A percentile compares a stretch with the other conserved stretches of the same genome.
These are phyloP conservation scores for Paragyromitra xinjiangensis DNA, from an alignment of 495 filamentous ascomycete species.

Conservation along the genomic window DNA sequence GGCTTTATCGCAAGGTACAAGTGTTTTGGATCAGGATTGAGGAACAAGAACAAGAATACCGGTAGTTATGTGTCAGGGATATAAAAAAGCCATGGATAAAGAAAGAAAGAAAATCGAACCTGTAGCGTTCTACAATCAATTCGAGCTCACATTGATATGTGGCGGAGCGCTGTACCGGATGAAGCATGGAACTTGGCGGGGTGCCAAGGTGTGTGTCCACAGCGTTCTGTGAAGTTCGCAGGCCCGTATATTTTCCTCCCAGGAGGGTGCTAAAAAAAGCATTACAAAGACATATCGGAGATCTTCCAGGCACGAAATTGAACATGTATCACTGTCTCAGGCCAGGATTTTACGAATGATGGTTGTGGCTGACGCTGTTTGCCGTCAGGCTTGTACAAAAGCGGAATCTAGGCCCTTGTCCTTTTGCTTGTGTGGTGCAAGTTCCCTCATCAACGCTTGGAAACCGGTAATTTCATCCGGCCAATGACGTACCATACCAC, in stretches of 20 bases:
- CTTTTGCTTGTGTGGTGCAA: conserved; percentile 37
- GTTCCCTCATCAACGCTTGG: conserved; percentile 31
- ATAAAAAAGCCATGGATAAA: conserved; percentile 14
- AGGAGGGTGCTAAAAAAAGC: neutral
- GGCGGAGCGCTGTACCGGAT: conserved; percentile 2
- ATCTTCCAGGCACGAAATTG: conserved; percentile 34
- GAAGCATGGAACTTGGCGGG: conserved; percentile 4
- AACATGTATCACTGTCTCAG: conserved; percentile 24
- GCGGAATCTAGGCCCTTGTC: conserved; percentile 41
- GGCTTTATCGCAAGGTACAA: conserved; percentile 1
- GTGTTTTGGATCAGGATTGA: conserved; percentile 2
- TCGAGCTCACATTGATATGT: conserved; percentile 29
- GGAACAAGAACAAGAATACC: neutral
- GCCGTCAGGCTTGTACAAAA: conserved; percentile 37
- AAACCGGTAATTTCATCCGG: conserved; percentile 44
- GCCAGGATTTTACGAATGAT: conserved; percentile 38
- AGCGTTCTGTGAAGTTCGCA: conserved; percentile 13
- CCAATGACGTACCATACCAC: conserved; percentile 36
- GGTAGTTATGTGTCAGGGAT: conserved; percentile 23
- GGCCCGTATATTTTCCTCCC: neutral
- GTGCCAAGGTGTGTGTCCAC: neutral
- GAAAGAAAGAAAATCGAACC: conserved; percentile 16
- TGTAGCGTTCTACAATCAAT: conserved; percentile 17
- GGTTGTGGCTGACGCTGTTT: conserved; percentile 44
- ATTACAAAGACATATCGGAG: conserved; percentile 4